Evolutionary conservation across 768 basidiomycete genomes (phyloP).

Genomic region (Amyloporia xantha): DNA sequence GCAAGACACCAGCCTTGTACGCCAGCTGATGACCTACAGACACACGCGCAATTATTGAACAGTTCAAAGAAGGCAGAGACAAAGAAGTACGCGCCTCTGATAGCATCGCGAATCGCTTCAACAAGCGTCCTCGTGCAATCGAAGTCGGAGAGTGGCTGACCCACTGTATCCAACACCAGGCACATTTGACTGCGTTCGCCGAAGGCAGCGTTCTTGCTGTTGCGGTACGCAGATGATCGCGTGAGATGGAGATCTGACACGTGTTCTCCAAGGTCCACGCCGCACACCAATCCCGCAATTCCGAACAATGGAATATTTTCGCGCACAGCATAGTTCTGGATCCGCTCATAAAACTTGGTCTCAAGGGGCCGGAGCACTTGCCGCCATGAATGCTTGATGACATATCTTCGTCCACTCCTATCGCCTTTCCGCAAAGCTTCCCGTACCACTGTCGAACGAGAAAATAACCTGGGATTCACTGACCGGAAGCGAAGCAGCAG

Average conservation of each 20-base stretch:
- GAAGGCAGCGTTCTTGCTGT: background rate
- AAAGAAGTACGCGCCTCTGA: background rate
- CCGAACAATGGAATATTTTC: background rate
- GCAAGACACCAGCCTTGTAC: conserved; percentile 5
- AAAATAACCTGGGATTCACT: background rate
- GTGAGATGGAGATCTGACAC: background rate
- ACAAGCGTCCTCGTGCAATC: background rate
- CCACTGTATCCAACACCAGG: background rate
- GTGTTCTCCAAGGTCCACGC: background rate
- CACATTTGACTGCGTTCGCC: background rate
- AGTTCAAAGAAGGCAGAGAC: background rate
- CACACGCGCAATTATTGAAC: background rate
- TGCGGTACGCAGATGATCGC: background rate
- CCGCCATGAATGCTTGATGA: conserved; percentile 2
- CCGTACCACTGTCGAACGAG: background rate
- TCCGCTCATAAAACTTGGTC: background rate
- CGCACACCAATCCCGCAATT: background rate
- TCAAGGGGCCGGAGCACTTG: background rate
- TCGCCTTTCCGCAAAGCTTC: background rate
- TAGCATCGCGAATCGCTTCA: background rate
- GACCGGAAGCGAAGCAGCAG: background rate
- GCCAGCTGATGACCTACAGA: conserved; percentile 9
- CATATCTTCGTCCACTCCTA: background rate
- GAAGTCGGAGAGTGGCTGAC: background rate
- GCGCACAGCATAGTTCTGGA: background rate